phyloP scores from a whole-genome alignment of 1,139 yeast species.

The Kodamaea sp. region DNA sequence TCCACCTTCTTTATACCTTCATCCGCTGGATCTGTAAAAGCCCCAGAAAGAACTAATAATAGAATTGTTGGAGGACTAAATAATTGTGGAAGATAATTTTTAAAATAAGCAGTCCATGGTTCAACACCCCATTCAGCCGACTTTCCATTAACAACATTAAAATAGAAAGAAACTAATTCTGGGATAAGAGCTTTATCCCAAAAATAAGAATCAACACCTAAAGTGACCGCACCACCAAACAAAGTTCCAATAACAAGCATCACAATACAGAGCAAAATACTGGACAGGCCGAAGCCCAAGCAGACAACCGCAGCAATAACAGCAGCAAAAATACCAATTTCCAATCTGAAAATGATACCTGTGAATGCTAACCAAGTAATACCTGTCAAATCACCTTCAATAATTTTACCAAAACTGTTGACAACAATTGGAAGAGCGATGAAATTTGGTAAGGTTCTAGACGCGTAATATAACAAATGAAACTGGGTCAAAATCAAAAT shows the following conservation, averaged over 20 bases:
- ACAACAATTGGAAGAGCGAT: slow-evolving; percentile 75
- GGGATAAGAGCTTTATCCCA: slow-evolving; percentile 66
- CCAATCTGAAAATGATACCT: slow-evolving; percentile 70
- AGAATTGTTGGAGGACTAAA: slow-evolving; percentile 65
- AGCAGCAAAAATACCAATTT: slow-evolving; percentile 57
- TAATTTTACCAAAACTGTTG: slow-evolving; percentile 47
- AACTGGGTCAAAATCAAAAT: slow-evolving; percentile 64
- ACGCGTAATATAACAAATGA: slow-evolving; percentile 71
- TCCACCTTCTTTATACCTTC: slow-evolving; percentile 7
- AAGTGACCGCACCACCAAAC: slow-evolving; percentile 50
- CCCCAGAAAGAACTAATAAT: slow-evolving; percentile 42
- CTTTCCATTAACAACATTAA: slow-evolving; percentile 71
- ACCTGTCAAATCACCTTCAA: slow-evolving; percentile 53
- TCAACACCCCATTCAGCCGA: slow-evolving; percentile 81
- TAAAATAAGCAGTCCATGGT: slow-evolving; percentile 67
- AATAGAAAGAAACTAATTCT: slow-evolving; percentile 67
- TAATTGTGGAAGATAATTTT: slow-evolving; percentile 41
- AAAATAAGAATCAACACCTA: slow-evolving; percentile 66
- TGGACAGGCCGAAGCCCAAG: slow-evolving; percentile 43
- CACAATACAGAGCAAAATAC: slow-evolving; percentile 31
- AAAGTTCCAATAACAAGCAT: slow-evolving; percentile 51
- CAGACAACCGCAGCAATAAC: slow-evolving; percentile 43
- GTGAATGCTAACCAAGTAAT: slow-evolving; percentile 57
- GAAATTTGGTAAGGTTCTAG: slow-evolving; percentile 85
- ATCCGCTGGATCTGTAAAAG: slow-evolving; percentile 38